phyloP scores from a whole-genome alignment of 2,329 filamentous ascomycete genomes.

The Penicillium sumatraense region DNA sequence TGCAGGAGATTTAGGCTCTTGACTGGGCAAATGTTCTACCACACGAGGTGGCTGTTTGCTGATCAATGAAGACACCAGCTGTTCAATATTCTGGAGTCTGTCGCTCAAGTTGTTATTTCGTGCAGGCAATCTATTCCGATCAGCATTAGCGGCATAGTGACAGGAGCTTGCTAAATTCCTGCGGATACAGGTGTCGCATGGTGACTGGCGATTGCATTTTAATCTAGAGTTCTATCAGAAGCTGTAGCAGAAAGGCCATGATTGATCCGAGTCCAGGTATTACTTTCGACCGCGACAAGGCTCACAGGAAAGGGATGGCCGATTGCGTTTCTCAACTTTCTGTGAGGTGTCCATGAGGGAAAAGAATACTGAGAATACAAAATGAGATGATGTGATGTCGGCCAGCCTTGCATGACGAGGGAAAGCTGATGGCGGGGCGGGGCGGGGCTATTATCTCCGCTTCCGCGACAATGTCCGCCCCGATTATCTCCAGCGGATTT shows the following conservation, averaged over 20 bases:
- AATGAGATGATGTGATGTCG: no score
- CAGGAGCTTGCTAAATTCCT: constrained; percentile 1
- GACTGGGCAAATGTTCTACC: background rate
- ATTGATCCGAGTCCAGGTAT: no score
- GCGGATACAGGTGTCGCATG: constrained; percentile 12
- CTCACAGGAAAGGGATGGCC: constrained; percentile 14
- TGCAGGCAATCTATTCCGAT: constrained; percentile 1
- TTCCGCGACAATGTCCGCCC: no score
- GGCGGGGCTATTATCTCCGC: no score
- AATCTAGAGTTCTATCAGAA: constrained; percentile 1
- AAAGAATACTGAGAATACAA: no score
- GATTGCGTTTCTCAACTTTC: constrained; percentile 15
- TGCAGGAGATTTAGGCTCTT: background rate
- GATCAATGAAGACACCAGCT: constrained; percentile 10
- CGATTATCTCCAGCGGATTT: background rate
- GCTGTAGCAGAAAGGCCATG: background rate
- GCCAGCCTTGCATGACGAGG: no score
- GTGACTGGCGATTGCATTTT: constrained; percentile 11
- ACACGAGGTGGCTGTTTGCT: background rate
- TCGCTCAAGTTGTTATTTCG: constrained; percentile 8
- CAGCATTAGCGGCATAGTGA: constrained; percentile 12
- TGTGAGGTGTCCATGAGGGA: background rate
- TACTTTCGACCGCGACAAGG: constrained; percentile 18
- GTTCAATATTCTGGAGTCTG: constrained; percentile 12
- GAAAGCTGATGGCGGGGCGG: no score